Evolutionary conservation across 129 eudicot genomes (phyloP), one percentile per base, ranked within the genome.

Genomic region (Flaveria brownii): DNA sequence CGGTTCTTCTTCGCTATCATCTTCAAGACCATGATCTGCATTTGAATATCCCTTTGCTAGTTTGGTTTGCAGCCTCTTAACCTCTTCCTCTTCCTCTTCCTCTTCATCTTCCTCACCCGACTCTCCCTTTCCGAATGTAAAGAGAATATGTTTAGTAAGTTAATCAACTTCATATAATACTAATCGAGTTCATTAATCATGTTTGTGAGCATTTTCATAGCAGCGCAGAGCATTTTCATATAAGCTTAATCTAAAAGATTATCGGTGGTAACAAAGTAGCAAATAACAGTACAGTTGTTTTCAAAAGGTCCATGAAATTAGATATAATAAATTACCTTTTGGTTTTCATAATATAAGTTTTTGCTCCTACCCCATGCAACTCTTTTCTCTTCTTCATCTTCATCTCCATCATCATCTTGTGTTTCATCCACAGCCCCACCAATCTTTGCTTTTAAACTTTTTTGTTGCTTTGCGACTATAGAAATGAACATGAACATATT

Each of bases 21-120:
- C 93, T 55, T 84, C 92, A 78, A 90, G 81, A 75, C 97, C 95
- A 73, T 77, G 87, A 71, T 93, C 98, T 60, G 77, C 90, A 83
- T 73, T 72, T 25, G 96, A 83, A 70, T 85, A 83, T 63, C 75
- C 42, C 70, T 77, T 77, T 64, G 85, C 79, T 73, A 73, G 85
- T 55, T 87, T 85, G 41, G 72, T 85, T 84, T 85, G 96, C 83
- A 88, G 75, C 82, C 87, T 85, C 86, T 80, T 23, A 47, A 85
- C 97, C 82, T 90, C 98, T 45, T 65, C 86, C 83, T 93, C 97
- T 68, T 93, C 97, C 69, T 84, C 91, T 69, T 85, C 96, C 61
- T 93, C 98, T 71, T 90, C 93, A 66, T 82, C 92, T 71, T 87
- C 93, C 43, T 87, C 96, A 80, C 93, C 79, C 78, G 89, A 85